These are phyloP conservation scores for Podila minutissima DNA, from an alignment of 192 early-diverging fungal genomes.

Conservation along the genomic window DNA sequence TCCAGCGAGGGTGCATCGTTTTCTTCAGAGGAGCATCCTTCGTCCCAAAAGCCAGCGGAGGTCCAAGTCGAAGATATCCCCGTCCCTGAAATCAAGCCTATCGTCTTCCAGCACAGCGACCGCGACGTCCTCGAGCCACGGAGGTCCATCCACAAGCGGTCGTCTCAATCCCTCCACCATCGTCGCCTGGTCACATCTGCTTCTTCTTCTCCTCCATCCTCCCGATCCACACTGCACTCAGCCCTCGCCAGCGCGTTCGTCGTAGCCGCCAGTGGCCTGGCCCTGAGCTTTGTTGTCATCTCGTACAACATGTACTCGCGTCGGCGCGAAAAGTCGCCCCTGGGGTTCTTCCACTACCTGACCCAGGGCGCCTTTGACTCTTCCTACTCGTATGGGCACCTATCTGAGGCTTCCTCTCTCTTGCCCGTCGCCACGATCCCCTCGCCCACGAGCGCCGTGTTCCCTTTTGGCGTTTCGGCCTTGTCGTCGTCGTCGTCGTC, in stretches of 20 bases:
- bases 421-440: background rate
- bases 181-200: background rate
- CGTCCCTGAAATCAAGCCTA: background rate
- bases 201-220: background rate
- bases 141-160: background rate
- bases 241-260: background rate
- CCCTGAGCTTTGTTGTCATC: background rate
- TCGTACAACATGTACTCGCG: slow-evolving; percentile 2
- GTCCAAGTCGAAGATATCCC: slow-evolving; percentile 1
- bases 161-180: background rate
- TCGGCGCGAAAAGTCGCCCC: background rate
- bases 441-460: background rate
- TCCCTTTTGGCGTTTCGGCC: background rate
- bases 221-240: background rate
- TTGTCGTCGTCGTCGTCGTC: no score
- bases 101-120: background rate
- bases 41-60: background rate
- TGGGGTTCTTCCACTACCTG: slow-evolving; percentile 2
- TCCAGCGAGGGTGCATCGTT: no score
- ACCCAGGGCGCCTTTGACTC: background rate
- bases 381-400: background rate
- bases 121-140: background rate
- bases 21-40: no score
- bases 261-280: background rate
- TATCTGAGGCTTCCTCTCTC: background rate